Evolutionary conservation across 805 yeast genomes (phyloP).

Genomic region (Maudiozyma serrabonitensis): DNA sequence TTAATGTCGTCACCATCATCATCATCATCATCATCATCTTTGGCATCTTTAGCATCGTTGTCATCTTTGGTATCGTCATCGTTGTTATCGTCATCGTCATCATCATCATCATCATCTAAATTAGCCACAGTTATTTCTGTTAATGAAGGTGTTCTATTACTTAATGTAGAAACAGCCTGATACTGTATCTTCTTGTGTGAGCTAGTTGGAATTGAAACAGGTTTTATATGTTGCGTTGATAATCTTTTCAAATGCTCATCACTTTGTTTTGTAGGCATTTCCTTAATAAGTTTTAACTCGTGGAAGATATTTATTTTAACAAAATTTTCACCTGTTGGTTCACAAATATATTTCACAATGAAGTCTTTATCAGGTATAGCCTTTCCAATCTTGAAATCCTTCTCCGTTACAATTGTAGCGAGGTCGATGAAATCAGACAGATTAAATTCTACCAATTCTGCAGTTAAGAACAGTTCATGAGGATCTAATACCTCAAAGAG

Average conservation of each 20-base stretch:
- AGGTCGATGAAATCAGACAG: constrained; percentile 35
- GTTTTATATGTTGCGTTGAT: constrained; percentile 6
- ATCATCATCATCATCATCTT: too few relatives aligned
- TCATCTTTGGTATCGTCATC: too few relatives aligned
- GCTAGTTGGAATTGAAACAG: background rate
- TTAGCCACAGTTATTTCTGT: background rate
- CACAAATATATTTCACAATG: constrained; percentile 28
- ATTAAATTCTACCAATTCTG: constrained; percentile 37
- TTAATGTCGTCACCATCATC: too few relatives aligned
- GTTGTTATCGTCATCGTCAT: too few relatives aligned
- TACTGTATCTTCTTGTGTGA: too few relatives aligned
- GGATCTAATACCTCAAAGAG: constrained; percentile 17
- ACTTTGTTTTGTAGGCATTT: constrained; percentile 18
- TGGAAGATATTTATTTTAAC: constrained; percentile 16
- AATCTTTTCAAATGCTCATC: constrained; percentile 21
- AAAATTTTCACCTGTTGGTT: constrained; percentile 23
- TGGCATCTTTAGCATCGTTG: too few relatives aligned
- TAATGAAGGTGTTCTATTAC: background rate
- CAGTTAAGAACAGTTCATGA: constrained; percentile 48
- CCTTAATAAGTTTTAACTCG: constrained; percentile 12
- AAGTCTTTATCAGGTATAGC: constrained; percentile 18
- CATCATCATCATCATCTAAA: background rate
- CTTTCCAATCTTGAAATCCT: constrained; percentile 30
- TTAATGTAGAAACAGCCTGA: too few relatives aligned
- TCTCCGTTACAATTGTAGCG: constrained; percentile 36